Base-by-base conservation (phyloP, 805 yeast genomes). In the Candida nanaspora region DNA sequence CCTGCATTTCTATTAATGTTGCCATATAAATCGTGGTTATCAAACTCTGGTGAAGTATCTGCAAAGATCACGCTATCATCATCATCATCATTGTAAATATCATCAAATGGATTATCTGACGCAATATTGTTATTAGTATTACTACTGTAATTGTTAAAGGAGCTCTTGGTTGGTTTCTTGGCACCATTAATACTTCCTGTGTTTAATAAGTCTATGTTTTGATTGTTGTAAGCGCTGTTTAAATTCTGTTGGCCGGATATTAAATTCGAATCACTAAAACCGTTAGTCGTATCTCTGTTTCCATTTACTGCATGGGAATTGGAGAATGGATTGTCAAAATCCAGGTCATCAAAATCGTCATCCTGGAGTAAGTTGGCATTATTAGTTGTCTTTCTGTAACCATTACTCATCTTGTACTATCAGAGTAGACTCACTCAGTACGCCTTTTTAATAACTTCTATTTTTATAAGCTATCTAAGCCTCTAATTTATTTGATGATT, bases 211-310 rank as follows among this genome's bases (percentile, higher is more conserved):
- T 25, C 38, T 46, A 27, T 43, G 23, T 41, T 37, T 38, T 49
- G 49, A 3, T 54, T 48, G 23, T 42, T 37, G 38, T 50, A 52
- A 6, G 56, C 52, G 23, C 49, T 43, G n/a, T 45, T 27, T 2
- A 45, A 22, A 22, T 44, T 41, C 6, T 33, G 43, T 20, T 36
- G 38, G n/a, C n/a, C n/a, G n/a, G n/a, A n/a, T n/a, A n/a, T n/a
- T n/a, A n/a, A n/a, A 5, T 13, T 16, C 13, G n/a, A 7, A 20
- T 7, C 22, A 18, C 21, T 14, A 25, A 6, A 9, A 11, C 7
- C 11, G 14, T 9, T 16, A 31, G 14, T 31, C 6, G 21, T 31
- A 11, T 14, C 20, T 6, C 22, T 21, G 16, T 31, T 31, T 6
- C 34, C 34, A 27, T 19, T 27, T 7, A 7, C 19, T 4, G 23